Evolutionary conservation across 371 early-diverging fungal genomes (phyloP), one percentile per base, ranked within the genome.

Genomic region (Mortierella sp.): DNA sequence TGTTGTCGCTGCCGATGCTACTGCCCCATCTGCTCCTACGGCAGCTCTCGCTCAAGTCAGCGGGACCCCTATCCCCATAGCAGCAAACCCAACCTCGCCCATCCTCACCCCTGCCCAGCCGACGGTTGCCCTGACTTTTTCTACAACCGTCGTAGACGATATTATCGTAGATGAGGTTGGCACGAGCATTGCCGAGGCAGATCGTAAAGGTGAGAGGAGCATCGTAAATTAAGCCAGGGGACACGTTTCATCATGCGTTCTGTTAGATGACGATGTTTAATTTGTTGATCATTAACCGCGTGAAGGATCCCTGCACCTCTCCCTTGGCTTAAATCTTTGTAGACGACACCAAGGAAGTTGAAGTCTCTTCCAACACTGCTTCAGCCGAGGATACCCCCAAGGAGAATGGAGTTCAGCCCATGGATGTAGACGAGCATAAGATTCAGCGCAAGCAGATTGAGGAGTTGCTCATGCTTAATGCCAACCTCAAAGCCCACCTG

Each of bases 81-180:
- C 43, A 26, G 34, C 39, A 27, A 51, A 2, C 37, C 57, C 58
- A 17, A 53, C 58, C 14, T 57, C 65, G 8, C 65, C 65, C 14
- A 26, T 57, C 17, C 9, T 26, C 50, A 37, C 55, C 12, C 37
- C 60, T 2, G n/a, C 49, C 30, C 56, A 11, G 26, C 41, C 54
- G 0, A 37, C 55, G 1, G 64, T 51, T 12, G 9, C 55, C 28
- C 12, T 58, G 47, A 57, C 14, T 15, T 34, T 57, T 24, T 17
- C 32, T 6, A 39, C 53, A 12, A 53, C 55, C 26, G 14, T 44
- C 32, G 52, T 39, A 15, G 43, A 44, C 3, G 58, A 58, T 3
- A 47, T 37, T 17, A 12, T n/a, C n/a, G n/a, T n/a, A n/a, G n/a
- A n/a, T n/a, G n/a, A n/a, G n/a, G n/a, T n/a, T n/a, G n/a, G n/a